phyloP scores from a whole-genome alignment of 2,329 filamentous ascomycete genomes.

The Myotisia sp. region DNA sequence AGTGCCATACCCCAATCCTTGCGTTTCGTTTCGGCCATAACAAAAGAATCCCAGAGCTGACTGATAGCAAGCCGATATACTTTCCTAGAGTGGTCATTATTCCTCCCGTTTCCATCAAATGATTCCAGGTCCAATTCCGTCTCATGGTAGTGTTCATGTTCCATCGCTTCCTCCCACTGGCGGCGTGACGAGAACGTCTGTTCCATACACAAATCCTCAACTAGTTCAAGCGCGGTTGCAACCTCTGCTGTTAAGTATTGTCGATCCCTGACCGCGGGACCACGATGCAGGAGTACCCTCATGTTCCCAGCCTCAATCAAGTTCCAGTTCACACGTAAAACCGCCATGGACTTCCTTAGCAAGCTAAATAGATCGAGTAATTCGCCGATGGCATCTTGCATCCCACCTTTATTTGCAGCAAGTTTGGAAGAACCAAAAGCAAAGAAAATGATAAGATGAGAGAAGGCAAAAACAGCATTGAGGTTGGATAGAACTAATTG shows the following conservation, averaged over 20 bases:
- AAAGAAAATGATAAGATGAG: slow-evolving; percentile 11
- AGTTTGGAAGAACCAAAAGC: slow-evolving; percentile 11
- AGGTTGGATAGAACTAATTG: slow-evolving; percentile 6
- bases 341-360: slow-evolving; percentile 8
- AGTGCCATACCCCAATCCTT: slow-evolving; percentile 11
- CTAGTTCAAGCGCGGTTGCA: slow-evolving; percentile 7
- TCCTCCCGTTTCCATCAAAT: background rate
- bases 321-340: slow-evolving; percentile 7
- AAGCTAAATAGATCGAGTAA: slow-evolving; percentile 10
- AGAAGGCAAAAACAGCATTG: slow-evolving; percentile 12
- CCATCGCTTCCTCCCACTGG: background rate
- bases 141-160: too few species aligned
- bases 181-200: background rate
- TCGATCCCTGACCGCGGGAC: slow-evolving; percentile 10
- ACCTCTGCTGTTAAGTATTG: slow-evolving; percentile 8
- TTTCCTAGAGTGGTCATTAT: background rate
- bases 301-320: slow-evolving; percentile 7
- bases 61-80: slow-evolving; percentile 7
- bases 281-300: slow-evolving; percentile 10
- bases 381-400: slow-evolving; percentile 9
- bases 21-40: slow-evolving; percentile 11
- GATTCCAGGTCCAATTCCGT: too few species aligned
- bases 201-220: slow-evolving; percentile 9
- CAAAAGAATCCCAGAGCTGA: slow-evolving; percentile 11
- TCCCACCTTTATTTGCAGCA: background rate